Conservation (phyloP, 2,329 filamentous ascomycete genomes). For the Neofusicoccum sp. region DNA sequence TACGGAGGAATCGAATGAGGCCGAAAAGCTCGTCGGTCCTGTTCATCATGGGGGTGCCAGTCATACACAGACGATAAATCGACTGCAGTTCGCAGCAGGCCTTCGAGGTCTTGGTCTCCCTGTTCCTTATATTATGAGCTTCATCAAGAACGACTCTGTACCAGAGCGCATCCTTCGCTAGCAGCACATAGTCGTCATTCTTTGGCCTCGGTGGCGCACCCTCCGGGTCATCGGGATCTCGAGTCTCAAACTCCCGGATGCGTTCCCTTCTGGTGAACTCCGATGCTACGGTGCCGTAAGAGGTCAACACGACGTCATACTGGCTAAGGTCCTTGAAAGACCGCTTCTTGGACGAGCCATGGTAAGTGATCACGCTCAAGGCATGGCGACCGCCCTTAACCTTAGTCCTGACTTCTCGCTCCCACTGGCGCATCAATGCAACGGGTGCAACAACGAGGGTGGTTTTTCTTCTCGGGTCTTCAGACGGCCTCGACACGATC, state of each 20-base stretch:
- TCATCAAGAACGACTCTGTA: conserved; percentile 77
- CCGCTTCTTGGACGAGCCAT: conserved; percentile 61
- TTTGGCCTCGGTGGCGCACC: conserved; percentile 76
- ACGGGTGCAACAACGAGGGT: conserved; percentile 84
- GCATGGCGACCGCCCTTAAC: conserved; percentile 58
- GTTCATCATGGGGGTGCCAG: conserved; percentile 90
- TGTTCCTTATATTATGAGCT: conserved; percentile 80
- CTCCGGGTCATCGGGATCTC: conserved; percentile 87
- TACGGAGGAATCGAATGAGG: conserved; percentile 74
- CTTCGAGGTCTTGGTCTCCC: conserved; percentile 61
- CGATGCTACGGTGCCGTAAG: conserved; percentile 67
- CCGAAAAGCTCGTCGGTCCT: conserved; percentile 76
- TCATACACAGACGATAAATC: conserved; percentile 71
- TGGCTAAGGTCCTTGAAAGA: conserved; percentile 62
- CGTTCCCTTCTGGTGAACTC: conserved; percentile 12
- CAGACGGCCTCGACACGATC: conserved; percentile 68
- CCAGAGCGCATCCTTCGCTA: conserved; percentile 64
- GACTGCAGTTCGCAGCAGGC: conserved; percentile 63
- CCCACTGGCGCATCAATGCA: conserved; percentile 81
- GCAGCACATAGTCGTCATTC: conserved; percentile 58
- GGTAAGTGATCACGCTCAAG: conserved; percentile 69
- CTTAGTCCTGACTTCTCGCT: conserved; percentile 74
- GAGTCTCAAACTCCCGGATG: conserved; percentile 80
- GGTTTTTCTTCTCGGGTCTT: conserved; percentile 63
- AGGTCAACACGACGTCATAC: conserved; percentile 78